Evolutionary conservation across 1,139 yeast species (phyloP).

Genomic region (Yamadazyma trypodendri): DNA sequence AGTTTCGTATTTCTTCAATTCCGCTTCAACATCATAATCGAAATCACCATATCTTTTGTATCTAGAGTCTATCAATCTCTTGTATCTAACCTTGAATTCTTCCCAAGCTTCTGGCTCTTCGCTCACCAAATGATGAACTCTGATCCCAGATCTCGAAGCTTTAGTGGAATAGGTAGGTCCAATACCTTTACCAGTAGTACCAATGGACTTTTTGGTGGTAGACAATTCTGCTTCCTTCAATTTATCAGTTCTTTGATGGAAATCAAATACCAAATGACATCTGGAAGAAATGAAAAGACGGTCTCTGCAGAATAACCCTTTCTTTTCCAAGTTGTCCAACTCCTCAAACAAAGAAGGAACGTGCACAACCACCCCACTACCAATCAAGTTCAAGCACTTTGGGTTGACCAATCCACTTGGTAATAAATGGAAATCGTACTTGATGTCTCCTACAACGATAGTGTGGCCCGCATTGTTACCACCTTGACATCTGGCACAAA

Average conservation of each 20-base stretch:
- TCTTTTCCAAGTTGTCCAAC: constrained; percentile 72
- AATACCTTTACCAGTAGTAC: constrained; percentile 98
- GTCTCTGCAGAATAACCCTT: constrained; percentile 77
- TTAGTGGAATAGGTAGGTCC: constrained; percentile 98
- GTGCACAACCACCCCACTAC: constrained; percentile 96
- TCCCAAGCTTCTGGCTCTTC: constrained; percentile 92
- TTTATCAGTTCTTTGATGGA: constrained; percentile 96
- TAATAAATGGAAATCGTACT: constrained; percentile 97
- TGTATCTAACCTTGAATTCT: constrained; percentile 77
- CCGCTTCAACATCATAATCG: constrained; percentile 81
- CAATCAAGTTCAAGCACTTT: constrained; percentile 83
- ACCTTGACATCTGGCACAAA: constrained; percentile 98
- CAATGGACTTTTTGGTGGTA: constrained; percentile 83
- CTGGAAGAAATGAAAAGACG: constrained; percentile 87
- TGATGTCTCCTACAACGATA: constrained; percentile 81
- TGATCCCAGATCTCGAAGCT: constrained; percentile 93
- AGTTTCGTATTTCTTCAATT: constrained; percentile 71
- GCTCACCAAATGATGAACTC: constrained; percentile 93
- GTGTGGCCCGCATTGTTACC: constrained; percentile 99
- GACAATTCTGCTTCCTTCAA: constrained; percentile 91
- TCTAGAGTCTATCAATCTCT: constrained; percentile 76
- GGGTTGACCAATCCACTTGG: constrained; percentile 97
- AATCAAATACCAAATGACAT: constrained; percentile 95
- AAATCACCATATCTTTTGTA: constrained; percentile 89
- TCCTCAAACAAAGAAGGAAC: constrained; percentile 91